These are phyloP conservation scores for Myxozyma nipponensis DNA, from an alignment of 805 yeast species.

Conservation along the genomic window DNA sequence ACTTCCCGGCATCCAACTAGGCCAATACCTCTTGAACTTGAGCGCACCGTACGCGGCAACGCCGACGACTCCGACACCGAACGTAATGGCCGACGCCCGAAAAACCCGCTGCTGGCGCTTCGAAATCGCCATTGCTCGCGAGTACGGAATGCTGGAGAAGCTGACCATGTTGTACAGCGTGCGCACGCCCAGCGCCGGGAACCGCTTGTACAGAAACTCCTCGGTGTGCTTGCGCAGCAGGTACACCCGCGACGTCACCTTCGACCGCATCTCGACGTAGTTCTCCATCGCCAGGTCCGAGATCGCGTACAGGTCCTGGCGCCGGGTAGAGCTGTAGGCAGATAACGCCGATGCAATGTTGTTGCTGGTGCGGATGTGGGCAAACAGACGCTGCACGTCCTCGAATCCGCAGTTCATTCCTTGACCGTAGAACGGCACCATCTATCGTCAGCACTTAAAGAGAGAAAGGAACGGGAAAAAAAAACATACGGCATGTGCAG, in stretches of 20 bases:
- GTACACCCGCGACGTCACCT: constrained; percentile 61
- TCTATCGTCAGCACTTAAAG: constrained; percentile 31
- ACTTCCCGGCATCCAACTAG: neutral
- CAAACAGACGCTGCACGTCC: constrained; percentile 67
- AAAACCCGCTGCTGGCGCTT: constrained; percentile 15
- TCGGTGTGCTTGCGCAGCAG: constrained; percentile 67
- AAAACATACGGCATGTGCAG: constrained; percentile 64
- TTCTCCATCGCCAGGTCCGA: constrained; percentile 74
- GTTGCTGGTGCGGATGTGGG: constrained; percentile 39
- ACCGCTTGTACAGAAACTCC: constrained; percentile 65
- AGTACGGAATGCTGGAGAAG: constrained; percentile 73
- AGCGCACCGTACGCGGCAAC: constrained; percentile 12
- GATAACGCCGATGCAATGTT: constrained; percentile 45
- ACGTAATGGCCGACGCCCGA: constrained; percentile 4
- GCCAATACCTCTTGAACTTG: constrained; percentile 5
- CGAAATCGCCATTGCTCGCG: constrained; percentile 16
- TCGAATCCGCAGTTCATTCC: constrained; percentile 97
- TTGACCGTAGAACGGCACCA: constrained; percentile 98
- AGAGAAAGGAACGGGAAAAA: neutral
- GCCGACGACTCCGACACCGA: constrained; percentile 13
- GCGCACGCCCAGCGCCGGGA: constrained; percentile 47
- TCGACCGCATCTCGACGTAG: constrained; percentile 81
- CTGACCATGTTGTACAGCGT: constrained; percentile 83
- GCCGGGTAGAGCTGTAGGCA: constrained; percentile 53
- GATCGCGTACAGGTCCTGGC: constrained; percentile 68